A percentile compares a stretch with the other conserved stretches of the same genome.
phyloP scores from a whole-genome alignment of 2,329 filamentous ascomycete species.

The Fusarium bulbicola region DNA sequence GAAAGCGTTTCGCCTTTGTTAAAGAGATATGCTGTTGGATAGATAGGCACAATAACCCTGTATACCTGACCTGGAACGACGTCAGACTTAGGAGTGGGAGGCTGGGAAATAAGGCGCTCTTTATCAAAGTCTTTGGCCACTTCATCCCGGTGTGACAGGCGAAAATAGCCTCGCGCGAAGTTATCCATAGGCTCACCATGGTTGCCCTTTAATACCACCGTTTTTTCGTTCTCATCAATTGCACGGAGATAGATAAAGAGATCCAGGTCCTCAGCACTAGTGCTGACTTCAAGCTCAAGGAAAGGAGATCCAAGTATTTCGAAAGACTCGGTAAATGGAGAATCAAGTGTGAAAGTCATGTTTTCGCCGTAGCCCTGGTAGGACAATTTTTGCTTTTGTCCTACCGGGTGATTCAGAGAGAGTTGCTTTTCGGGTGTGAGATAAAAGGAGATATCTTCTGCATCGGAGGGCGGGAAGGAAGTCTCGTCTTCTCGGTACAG shows the following conservation, averaged over 20 bases:
- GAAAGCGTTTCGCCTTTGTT: background rate
- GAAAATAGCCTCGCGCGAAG: background rate
- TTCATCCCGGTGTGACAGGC: background rate
- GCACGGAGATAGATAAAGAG: background rate
- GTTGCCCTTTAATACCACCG: rapidly evolving
- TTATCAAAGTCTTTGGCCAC: background rate
- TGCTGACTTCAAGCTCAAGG: background rate
- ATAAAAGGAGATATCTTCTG: background rate
- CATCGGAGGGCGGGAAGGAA: background rate
- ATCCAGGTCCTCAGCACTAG: background rate
- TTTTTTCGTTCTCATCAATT: rapidly evolving
- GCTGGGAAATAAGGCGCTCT: background rate
- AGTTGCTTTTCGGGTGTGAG: rapidly evolving
- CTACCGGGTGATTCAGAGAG: rapidly evolving
- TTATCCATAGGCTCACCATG: background rate
- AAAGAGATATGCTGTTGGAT: background rate
- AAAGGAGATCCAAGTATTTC: background rate
- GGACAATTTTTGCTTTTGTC: rapidly evolving
- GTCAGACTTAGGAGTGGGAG: background rate
- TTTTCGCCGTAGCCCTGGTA: background rate
- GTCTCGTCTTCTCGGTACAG: background rate
- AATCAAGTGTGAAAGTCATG: rapidly evolving
- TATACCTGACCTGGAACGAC: background rate
- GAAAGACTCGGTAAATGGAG: rapidly evolving
- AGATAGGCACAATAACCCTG: background rate